phyloP scores from a whole-genome alignment of 1,139 yeast species.

The Zygosaccharomyces pseudobailii region DNA sequence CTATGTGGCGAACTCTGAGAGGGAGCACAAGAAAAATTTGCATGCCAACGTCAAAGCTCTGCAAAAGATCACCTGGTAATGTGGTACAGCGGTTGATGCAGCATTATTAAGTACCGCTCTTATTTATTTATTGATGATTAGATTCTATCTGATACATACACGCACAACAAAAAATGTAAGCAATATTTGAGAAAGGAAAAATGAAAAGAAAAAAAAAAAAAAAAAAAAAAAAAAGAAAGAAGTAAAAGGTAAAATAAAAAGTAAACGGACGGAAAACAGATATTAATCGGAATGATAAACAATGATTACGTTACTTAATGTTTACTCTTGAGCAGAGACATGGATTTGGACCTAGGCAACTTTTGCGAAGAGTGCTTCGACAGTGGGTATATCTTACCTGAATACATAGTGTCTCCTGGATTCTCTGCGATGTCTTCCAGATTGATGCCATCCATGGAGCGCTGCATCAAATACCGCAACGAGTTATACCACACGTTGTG shows the following conservation, averaged over 20 bases:
- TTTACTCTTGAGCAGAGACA: conserved; percentile 8
- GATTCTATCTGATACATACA: neutral
- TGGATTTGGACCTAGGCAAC: conserved; percentile 10
- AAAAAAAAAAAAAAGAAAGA: too few relatives aligned
- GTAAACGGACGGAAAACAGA: too few relatives aligned
- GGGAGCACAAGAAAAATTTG: conserved; percentile 19
- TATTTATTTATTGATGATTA: conserved; percentile 8
- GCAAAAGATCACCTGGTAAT: conserved; percentile 36
- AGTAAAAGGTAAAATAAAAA: too few relatives aligned
- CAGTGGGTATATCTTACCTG: conserved; percentile 25
- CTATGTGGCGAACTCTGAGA: conserved; percentile 10
- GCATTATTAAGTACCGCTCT: conserved; percentile 4
- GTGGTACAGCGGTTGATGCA: neutral
- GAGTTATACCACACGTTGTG: conserved; percentile 93
- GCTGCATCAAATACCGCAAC: conserved; percentile 65
- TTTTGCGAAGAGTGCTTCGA: conserved; percentile 20
- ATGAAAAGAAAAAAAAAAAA: too few relatives aligned
- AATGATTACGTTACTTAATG: neutral
- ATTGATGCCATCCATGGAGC: conserved; percentile 58
- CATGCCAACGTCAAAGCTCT: conserved; percentile 30
- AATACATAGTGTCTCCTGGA: conserved; percentile 20
- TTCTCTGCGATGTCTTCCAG: conserved; percentile 38
- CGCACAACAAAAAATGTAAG: neutral
- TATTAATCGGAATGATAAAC: too few relatives aligned
- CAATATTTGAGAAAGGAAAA: too few relatives aligned